Evolutionary conservation across 352 stramenopile species (phyloP).

Genomic region (Pythium myriotylum): DNA sequence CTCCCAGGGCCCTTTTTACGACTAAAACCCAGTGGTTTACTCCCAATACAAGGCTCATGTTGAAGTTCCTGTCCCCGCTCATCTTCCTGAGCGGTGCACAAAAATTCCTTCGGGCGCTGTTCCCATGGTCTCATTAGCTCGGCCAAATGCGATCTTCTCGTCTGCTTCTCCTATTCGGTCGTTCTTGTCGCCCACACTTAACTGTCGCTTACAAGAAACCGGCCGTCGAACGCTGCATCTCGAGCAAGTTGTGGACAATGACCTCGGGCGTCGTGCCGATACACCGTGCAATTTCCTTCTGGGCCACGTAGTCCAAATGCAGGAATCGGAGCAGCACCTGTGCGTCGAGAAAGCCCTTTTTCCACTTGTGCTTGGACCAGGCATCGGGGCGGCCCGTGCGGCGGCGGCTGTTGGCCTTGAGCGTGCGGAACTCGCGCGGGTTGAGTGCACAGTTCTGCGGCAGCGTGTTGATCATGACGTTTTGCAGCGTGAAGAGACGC

Average conservation of each 20-base stretch:
- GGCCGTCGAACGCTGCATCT: slow-evolving; percentile 76
- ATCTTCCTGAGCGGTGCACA: background rate
- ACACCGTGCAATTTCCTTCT: slow-evolving; percentile 86
- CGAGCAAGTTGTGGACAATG: slow-evolving; percentile 86
- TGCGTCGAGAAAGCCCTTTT: slow-evolving; percentile 86
- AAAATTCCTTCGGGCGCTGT: too few relatives aligned
- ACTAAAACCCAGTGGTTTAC: slow-evolving; percentile 1
- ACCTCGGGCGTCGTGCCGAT: slow-evolving; percentile 90
- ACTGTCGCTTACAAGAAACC: slow-evolving; percentile 56
- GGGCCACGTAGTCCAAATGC: slow-evolving; percentile 82
- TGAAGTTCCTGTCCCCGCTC: slow-evolving; percentile 21
- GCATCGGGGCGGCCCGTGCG: slow-evolving; percentile 67
- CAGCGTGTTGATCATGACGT: slow-evolving; percentile 89
- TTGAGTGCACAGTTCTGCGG: slow-evolving; percentile 87
- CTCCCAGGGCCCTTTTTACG: slow-evolving; percentile 1
- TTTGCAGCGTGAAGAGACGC: slow-evolving; percentile 87
- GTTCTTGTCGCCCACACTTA: too few relatives aligned
- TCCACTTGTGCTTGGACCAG: slow-evolving; percentile 90
- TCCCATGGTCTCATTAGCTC: background rate
- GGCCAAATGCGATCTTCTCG: slow-evolving; percentile 1
- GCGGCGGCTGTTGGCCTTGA: slow-evolving; percentile 70
- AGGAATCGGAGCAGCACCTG: slow-evolving; percentile 84
- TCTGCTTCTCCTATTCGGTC: background rate
- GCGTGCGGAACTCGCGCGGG: slow-evolving; percentile 79
- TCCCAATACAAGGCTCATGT: slow-evolving; percentile 24